Conservation (phyloP, 2,329 filamentous ascomycete genomes). For the Scedosporium aurantiacum region DNA sequence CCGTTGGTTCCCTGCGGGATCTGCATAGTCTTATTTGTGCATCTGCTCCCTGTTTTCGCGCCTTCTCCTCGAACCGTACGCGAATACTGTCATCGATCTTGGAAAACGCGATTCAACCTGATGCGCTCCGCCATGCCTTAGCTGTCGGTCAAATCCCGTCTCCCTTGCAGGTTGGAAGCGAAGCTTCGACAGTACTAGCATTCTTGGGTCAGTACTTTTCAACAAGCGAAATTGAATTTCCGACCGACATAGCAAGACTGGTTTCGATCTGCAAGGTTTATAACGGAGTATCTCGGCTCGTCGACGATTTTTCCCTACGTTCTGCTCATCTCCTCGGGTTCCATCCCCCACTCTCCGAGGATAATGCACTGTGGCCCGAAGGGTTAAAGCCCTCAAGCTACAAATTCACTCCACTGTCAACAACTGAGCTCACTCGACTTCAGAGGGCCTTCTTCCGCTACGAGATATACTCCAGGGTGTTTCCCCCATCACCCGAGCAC, state of each 20-base stretch:
- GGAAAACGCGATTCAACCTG: not conserved
- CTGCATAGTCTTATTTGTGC: not conserved
- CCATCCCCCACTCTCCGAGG: no score
- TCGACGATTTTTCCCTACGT: not conserved
- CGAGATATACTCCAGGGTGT: conserved; percentile 3
- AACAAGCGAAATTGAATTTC: not conserved
- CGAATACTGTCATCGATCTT: not conserved
- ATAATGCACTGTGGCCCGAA: no score
- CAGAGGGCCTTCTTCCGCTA: conserved; percentile 6
- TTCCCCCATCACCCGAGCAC: not conserved
- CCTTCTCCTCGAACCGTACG: not conserved
- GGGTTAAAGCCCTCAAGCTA: not conserved
- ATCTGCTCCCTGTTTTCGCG: not conserved
- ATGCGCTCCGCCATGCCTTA: not conserved
- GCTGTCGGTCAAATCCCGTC: not conserved
- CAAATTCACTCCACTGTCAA: not conserved
- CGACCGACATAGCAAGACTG: not conserved
- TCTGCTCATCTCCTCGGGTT: not conserved
- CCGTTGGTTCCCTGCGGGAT: not conserved
- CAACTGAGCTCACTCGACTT: not conserved
- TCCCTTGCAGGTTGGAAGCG: not conserved
- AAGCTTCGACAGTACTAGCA: not conserved
- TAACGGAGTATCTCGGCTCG: not conserved
- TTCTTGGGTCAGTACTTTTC: not conserved
- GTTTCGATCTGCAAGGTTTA: not conserved